Percentiles rank a stretch among this genome's conserved stretches.
phyloP scores from a whole-genome alignment of 2,329 filamentous ascomycete species.

The Thelonectria blattea region DNA sequence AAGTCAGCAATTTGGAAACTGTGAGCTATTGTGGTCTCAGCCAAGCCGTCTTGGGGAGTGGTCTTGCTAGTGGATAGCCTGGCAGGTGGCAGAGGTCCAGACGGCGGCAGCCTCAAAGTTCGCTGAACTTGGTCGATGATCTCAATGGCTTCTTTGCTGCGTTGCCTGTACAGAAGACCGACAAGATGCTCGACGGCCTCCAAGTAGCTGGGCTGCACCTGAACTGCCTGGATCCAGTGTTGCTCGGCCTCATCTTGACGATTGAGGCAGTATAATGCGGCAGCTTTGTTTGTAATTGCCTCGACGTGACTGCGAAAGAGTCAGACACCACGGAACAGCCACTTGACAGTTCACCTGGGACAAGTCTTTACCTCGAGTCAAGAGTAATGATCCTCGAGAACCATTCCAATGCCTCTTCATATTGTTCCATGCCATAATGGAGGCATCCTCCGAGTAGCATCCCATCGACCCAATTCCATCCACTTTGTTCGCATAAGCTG shows the following conservation, averaged over 20 bases:
- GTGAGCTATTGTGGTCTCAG: slow-evolving; percentile 13
- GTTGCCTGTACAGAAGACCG: slow-evolving; percentile 82
- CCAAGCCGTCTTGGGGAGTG: slow-evolving; percentile 19
- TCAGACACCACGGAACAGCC: slow-evolving; percentile 40
- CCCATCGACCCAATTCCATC: slow-evolving; percentile 90
- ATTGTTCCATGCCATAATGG: slow-evolving; percentile 86
- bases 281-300: slow-evolving; percentile 90
- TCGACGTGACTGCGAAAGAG: slow-evolving; percentile 75
- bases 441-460: slow-evolving; percentile 91
- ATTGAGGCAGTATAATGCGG: slow-evolving; percentile 83
- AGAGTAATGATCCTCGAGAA: slow-evolving; percentile 68
- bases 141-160: slow-evolving; percentile 82
- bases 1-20: slow-evolving; percentile 31
- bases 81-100: slow-evolving; percentile 14
- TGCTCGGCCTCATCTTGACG: slow-evolving; percentile 83
- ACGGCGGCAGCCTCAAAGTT: slow-evolving; percentile 60
- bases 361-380: slow-evolving; percentile 58
- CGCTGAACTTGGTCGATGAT: slow-evolving; percentile 87
- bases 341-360: slow-evolving; percentile 40
- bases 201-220: slow-evolving; percentile 83
- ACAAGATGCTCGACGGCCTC: slow-evolving; percentile 96
- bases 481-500: slow-evolving; percentile 77
- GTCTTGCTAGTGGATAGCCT: slow-evolving; percentile 6
- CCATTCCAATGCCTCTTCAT: slow-evolving; percentile 77
- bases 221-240: slow-evolving; percentile 86